Percentiles rank a stretch among this genome's conserved stretches.
Conservation (phyloP, 352 stramenopile genomes). For the Elongisporangium prolatum region DNA sequence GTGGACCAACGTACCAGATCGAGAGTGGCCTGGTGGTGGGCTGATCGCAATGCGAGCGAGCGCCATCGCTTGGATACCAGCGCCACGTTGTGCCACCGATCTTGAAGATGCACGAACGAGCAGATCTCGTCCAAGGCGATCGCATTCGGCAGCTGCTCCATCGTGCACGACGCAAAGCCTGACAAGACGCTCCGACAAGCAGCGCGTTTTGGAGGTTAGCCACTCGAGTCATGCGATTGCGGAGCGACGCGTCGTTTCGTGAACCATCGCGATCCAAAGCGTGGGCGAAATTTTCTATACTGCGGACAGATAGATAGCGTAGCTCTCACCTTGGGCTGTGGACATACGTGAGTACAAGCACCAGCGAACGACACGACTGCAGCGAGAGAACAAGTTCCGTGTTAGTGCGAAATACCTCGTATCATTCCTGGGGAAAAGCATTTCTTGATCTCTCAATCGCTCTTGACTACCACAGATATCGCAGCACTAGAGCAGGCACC, state of each 20-base stretch:
- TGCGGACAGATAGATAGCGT: background rate
- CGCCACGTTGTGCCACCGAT: conserved; percentile 48
- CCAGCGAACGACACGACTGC: background rate
- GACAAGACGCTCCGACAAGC: background rate
- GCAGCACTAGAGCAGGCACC: background rate
- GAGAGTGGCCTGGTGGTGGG: conserved; percentile 37
- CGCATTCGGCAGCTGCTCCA: conserved; percentile 39
- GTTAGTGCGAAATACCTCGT: background rate
- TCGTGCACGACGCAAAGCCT: background rate
- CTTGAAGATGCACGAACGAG: conserved; percentile 46
- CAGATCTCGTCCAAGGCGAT: conserved; percentile 43
- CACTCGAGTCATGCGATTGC: background rate
- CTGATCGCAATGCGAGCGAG: conserved; percentile 46
- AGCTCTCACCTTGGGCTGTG: background rate
- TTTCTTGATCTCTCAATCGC: background rate
- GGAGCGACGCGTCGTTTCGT: background rate
- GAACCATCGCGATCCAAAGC: background rate
- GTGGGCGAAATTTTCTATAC: background rate
- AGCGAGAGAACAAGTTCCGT: background rate
- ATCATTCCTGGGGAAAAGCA: background rate
- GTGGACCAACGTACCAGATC: conserved; percentile 39
- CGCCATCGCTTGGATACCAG: conserved; percentile 56
- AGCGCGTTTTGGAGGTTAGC: background rate
- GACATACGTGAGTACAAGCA: background rate
- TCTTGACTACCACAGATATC: background rate